A percentile compares a stretch with the other conserved stretches of the same genome.
Evolutionary conservation across 352 stramenopile genomes (phyloP).

Genomic region (Pythium guiyangense): DNA sequence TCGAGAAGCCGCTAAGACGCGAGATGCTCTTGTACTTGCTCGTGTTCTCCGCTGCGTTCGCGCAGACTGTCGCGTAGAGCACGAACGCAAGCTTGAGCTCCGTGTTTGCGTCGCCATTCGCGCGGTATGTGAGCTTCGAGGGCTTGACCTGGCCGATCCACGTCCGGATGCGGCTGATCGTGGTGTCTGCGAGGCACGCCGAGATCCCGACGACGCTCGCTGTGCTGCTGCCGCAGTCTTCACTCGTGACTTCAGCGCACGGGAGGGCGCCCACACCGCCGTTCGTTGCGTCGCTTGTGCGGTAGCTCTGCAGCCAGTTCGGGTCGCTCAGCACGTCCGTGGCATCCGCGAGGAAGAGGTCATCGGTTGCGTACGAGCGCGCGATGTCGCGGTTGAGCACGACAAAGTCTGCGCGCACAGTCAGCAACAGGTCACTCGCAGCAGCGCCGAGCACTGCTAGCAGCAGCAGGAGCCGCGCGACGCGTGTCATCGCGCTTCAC

Average conservation of each 20-base stretch:
- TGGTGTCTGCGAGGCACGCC: slow-evolving; percentile 7
- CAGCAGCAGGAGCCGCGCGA: not conserved
- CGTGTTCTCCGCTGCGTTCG: not conserved
- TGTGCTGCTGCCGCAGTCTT: slow-evolving; percentile 3
- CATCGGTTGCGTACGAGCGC: slow-evolving; percentile 10
- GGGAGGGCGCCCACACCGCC: slow-evolving; percentile 1
- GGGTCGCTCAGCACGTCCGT: slow-evolving; percentile 5
- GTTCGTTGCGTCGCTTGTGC: slow-evolving; percentile 1
- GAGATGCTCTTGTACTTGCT: not conserved
- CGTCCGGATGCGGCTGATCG: slow-evolving; percentile 5
- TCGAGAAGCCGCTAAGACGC: slow-evolving; percentile 1
- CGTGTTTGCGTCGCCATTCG: slow-evolving; percentile 2
- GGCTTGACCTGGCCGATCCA: slow-evolving; percentile 6
- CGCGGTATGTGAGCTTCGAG: slow-evolving; percentile 5
- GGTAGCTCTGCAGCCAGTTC: slow-evolving; percentile 13
- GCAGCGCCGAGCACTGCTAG: not conserved
- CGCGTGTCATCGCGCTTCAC: not conserved
- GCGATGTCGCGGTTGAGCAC: slow-evolving; percentile 12
- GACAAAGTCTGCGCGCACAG: slow-evolving; percentile 2
- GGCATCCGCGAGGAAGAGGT: slow-evolving; percentile 6
- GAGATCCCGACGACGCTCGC: slow-evolving; percentile 9
- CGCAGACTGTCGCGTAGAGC: not conserved
- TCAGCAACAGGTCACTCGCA: not conserved
- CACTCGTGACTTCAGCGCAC: slow-evolving; percentile 8
- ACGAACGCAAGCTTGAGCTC: slow-evolving; percentile 12